phyloP scores from a whole-genome alignment of 2,329 filamentous ascomycete genomes.

The Pseudocercospora pini-densiflorae region DNA sequence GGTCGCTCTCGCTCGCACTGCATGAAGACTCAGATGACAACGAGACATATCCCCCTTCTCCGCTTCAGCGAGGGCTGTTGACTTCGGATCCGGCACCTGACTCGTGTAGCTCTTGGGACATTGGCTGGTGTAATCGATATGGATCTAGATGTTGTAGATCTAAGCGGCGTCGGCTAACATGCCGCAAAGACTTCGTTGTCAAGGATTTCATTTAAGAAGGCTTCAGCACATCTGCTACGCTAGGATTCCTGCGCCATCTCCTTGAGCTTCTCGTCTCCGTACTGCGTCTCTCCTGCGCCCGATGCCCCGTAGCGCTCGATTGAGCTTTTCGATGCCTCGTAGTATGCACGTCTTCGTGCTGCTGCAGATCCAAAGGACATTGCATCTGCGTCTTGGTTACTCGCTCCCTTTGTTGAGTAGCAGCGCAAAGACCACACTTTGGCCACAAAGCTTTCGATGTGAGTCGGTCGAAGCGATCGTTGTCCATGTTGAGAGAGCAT shows the following conservation, averaged over 20 bases:
- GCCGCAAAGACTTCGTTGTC: constrained; percentile 12
- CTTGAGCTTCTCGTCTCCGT: constrained; percentile 20
- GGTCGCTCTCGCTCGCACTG: constrained; percentile 6
- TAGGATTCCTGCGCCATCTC: constrained; percentile 16
- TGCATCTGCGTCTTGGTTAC: constrained; percentile 17
- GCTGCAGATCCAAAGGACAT: constrained; percentile 21
- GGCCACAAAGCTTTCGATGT: too few species aligned
- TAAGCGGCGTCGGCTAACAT: neutral
- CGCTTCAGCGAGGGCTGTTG: neutral
- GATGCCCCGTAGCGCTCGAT: constrained; percentile 19
- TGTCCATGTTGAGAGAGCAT: too few species aligned
- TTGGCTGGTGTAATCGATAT: neutral
- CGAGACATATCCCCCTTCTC: constrained; percentile 13
- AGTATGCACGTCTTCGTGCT: constrained; percentile 20
- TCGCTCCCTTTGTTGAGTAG: too few species aligned
- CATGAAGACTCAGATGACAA: constrained; percentile 14
- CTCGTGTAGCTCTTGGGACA: constrained; percentile 13
- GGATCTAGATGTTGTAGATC: neutral
- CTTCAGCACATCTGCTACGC: constrained; percentile 18
- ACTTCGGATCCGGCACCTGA: constrained; percentile 3
- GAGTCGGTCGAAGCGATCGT: too few species aligned
- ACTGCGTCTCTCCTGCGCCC: constrained; percentile 21
- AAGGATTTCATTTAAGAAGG: constrained; percentile 11
- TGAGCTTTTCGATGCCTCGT: constrained; percentile 12
- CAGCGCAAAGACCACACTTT: too few species aligned